A percentile compares a stretch with the other conserved stretches of the same genome.
Conservation (phyloP, 495 filamentous ascomycete species). For the Podospora sp. region DNA sequence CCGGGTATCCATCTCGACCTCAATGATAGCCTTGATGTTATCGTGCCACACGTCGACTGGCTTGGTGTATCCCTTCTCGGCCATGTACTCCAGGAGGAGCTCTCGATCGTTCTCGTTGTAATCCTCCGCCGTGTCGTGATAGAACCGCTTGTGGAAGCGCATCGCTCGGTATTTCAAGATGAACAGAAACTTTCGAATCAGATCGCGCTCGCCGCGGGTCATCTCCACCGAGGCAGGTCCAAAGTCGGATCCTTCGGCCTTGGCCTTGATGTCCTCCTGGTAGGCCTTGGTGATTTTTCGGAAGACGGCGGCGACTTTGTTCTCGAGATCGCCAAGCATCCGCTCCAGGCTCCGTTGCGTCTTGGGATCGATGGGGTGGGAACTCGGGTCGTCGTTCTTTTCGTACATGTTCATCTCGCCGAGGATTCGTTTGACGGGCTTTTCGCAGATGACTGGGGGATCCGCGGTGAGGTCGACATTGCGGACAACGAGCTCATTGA, state of each 20-base stretch:
- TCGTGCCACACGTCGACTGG: constrained; percentile 58
- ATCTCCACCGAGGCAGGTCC: constrained; percentile 23
- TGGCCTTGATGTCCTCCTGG: constrained; percentile 12
- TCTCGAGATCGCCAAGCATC: constrained; percentile 41
- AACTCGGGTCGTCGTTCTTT: background rate
- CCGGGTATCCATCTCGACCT: constrained; percentile 47
- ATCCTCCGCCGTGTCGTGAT: constrained; percentile 35
- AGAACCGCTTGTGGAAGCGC: constrained; percentile 40
- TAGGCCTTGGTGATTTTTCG: constrained; percentile 38
- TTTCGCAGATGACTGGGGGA: constrained; percentile 31
- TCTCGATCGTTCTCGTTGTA: constrained; percentile 47
- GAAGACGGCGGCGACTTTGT: constrained; percentile 33
- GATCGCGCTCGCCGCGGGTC: constrained; percentile 42
- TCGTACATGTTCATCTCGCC: constrained; percentile 51
- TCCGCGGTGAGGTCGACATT: constrained; percentile 29
- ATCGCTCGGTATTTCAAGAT: constrained; percentile 53
- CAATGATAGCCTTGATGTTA: constrained; percentile 50
- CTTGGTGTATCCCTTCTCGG: constrained; percentile 42
- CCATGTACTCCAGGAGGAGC: constrained; percentile 47
- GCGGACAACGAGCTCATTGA: constrained; percentile 30
- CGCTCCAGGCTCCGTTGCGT: constrained; percentile 44
- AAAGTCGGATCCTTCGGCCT: constrained; percentile 16
- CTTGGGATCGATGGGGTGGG: background rate
- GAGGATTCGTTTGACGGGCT: constrained; percentile 40
- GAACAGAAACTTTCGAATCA: constrained; percentile 57